Evolutionary conservation across 2,329 filamentous ascomycete species (phyloP), one percentile per base, ranked within the genome.

Genomic region (Aspergillus texensis): DNA sequence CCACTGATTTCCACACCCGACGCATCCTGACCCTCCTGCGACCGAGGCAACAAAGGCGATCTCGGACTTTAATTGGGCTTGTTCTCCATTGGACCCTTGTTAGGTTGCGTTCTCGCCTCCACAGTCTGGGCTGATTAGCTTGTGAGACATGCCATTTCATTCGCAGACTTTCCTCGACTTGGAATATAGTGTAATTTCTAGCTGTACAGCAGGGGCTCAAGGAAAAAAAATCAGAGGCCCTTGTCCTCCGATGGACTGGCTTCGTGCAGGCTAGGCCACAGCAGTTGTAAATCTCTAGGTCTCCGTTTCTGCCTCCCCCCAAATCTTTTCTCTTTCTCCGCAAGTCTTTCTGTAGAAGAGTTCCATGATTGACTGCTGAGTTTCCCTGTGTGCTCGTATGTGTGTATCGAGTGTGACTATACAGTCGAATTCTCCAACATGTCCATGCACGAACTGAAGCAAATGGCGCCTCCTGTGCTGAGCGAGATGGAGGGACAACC

Each of bases 401-500:
- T 12, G 9, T 19, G 28, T 36, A 19, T 3, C 4, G 5, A 48
- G 52, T 30, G n/a, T 2, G 3, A 12, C 2, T n/a, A 14, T 3
- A 6, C 30, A 50, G 28, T 19, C 14, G 24, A 14, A 14, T 30
- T 26, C 30, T 50, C 5, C 26, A 43, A 21, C 36, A 62, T 62
- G 60, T 34, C 55, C 4, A 34, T 36, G 4, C 28, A 55, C 6
- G 60, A 62, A 24, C 8, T 58, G 16, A 70, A 70, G 60, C 46
- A 67, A 19, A 54, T 60, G 53, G 52, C 53, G 11, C 54, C 64
- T 19, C 57, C 52, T 19, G 68, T 50, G 3, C 53, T 58, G 43
- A 57, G 57, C 12, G 68, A 69, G 61, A 52, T 71, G 8, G 58
- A 61, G 48, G 63, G 52, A 6, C 48, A 46, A 19, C 46, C 59